Evolutionary conservation across 805 yeast species (phyloP).

Genomic region (Vanderwaltozyma verrucispora): DNA sequence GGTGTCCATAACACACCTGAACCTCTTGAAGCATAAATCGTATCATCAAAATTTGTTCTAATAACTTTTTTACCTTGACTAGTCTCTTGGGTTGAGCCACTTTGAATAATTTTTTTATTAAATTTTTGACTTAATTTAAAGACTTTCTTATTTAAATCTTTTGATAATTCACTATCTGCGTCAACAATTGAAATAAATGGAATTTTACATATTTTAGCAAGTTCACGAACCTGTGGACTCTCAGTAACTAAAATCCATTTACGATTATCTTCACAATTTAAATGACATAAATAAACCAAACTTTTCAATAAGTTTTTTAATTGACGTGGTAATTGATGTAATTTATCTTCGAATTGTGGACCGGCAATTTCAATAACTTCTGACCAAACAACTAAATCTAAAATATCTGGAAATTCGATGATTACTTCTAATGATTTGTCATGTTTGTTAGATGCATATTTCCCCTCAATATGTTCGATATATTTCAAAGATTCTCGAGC

Average conservation of each 20-base stretch:
- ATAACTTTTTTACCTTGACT: conserved; percentile 27
- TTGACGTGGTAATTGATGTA: conserved; percentile 38
- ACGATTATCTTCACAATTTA: conserved; percentile 29
- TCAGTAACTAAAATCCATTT: conserved; percentile 57
- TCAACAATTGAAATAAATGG: conserved; percentile 32
- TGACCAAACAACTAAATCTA: conserved; percentile 19
- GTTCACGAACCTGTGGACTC: conserved; percentile 45
- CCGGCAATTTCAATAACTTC: conserved; percentile 12
- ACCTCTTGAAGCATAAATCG: conserved; percentile 53
- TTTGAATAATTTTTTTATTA: conserved; percentile 14
- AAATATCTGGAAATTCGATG: conserved; percentile 39
- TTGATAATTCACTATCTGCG: conserved; percentile 20
- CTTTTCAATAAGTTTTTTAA: conserved; percentile 47
- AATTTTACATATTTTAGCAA: conserved; percentile 42
- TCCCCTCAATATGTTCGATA: conserved; percentile 35
- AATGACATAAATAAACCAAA: conserved; percentile 42
- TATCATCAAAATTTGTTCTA: conserved; percentile 36
- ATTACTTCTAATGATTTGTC: conserved; percentile 16
- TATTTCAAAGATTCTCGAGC: conserved; percentile 56
- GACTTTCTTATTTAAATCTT: conserved; percentile 17
- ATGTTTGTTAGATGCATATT: not conserved
- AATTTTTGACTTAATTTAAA: conserved; percentile 17
- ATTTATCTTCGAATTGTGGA: conserved; percentile 3
- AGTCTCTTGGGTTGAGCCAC: conserved; percentile 13
- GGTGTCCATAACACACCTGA: conserved; percentile 53